Percentiles rank a stretch among this genome's conserved stretches.
These are phyloP conservation scores for Aspergillus nomiae DNA, from an alignment of 2,329 filamentous ascomycete genomes.

Conservation along the genomic window DNA sequence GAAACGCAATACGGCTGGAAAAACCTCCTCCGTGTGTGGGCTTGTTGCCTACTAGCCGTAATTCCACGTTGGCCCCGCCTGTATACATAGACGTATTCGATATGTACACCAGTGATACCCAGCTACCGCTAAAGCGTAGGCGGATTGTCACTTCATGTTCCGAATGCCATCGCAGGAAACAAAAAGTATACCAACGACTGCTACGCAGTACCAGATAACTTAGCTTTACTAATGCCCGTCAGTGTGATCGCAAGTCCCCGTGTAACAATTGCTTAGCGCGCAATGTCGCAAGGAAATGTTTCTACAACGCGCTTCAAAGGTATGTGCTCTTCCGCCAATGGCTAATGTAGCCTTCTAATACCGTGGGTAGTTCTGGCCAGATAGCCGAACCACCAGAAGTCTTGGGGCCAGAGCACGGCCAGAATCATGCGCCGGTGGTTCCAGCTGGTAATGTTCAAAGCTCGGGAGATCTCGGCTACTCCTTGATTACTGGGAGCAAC, in stretches of 20 bases:
- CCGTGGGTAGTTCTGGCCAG: background rate
- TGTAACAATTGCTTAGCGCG: background rate
- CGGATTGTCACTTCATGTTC: background rate
- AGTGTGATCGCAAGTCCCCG: background rate
- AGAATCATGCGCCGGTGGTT: background rate
- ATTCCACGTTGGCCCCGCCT: background rate
- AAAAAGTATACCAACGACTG: background rate
- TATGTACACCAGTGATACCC: background rate
- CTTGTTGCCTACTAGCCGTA: background rate
- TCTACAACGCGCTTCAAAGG: background rate
- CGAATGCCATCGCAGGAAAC: background rate
- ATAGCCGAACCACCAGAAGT: background rate
- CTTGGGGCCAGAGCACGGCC: background rate
- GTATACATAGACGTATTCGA: background rate
- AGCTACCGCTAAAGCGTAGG: background rate
- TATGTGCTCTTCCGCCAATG: background rate
- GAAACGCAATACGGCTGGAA: background rate
- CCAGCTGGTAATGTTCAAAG: background rate
- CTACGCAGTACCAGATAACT: background rate
- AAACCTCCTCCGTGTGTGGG: too few species aligned
- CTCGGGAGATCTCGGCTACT: background rate
- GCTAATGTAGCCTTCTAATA: background rate
- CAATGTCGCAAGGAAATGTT: background rate
- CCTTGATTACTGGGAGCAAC: background rate
- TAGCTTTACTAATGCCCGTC: background rate